Evolutionary conservation across 2,329 filamentous ascomycete species (phyloP).

Genomic region (Pseudocercospora musae): DNA sequence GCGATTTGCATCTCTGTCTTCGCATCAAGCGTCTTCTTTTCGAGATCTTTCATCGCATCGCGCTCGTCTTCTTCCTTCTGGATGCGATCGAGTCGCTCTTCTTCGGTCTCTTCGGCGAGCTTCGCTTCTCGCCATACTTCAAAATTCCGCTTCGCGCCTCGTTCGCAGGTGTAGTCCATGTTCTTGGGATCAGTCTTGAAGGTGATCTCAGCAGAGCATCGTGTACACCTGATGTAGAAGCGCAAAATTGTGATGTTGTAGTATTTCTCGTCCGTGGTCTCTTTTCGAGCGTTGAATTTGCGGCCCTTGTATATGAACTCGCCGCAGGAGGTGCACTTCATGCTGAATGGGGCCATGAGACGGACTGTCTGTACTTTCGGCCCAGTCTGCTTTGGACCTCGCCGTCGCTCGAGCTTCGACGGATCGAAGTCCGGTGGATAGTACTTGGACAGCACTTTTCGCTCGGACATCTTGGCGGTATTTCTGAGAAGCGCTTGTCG

Average conservation of each 20-base stretch:
- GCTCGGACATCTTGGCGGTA: conserved; percentile 67
- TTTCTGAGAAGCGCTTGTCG: background rate
- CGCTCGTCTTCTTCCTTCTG: conserved; percentile 76
- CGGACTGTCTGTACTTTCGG: conserved; percentile 83
- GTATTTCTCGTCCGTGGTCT: conserved; percentile 88
- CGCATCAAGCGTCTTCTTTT: conserved; percentile 88
- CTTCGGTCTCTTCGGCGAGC: conserved; percentile 72
- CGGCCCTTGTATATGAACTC: conserved; percentile 90
- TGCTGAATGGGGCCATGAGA: conserved; percentile 83
- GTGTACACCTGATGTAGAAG: conserved; percentile 80
- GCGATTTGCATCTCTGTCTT: conserved; percentile 95
- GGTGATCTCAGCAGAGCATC: conserved; percentile 81
- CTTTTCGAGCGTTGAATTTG: conserved; percentile 94
- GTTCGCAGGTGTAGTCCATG: conserved; percentile 80
- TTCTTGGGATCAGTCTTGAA: conserved; percentile 95
- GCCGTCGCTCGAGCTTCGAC: conserved; percentile 65
- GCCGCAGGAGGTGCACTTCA: conserved; percentile 67
- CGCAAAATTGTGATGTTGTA: conserved; percentile 81
- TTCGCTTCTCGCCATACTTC: conserved; percentile 80
- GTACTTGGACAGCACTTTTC: conserved; percentile 70
- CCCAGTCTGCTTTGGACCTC: conserved; percentile 66
- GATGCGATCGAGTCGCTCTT: conserved; percentile 79
- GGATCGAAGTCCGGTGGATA: conserved; percentile 86
- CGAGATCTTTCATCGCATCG: conserved; percentile 92
- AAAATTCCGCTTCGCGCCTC: conserved; percentile 86